Base-by-base conservation (phyloP, 371 early-diverging fungal species). In the Apophysomyces variabilis region DNA sequence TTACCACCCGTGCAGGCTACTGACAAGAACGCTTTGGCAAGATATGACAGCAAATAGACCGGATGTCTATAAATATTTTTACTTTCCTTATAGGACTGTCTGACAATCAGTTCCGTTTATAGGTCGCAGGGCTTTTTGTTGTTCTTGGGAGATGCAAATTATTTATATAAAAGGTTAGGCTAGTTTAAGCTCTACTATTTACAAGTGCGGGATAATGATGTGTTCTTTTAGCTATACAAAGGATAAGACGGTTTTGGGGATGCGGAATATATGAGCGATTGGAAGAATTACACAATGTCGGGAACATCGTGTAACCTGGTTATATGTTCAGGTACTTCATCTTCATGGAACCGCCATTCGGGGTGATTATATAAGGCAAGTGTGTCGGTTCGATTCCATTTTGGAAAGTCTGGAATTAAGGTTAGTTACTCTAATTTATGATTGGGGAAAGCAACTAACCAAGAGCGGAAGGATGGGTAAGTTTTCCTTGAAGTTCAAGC, bases 271-370 rank as follows among this genome's bases (percentile, higher is more conserved):
- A 50, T 21, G 54, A 9, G 11, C 21, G 54, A 21, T 50, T 3
- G 11, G n/a, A 21, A 3, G 21, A 21, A 21, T 50, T 50, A 50
- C 54, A 26, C 21, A 21, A 8, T 50, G 21, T 16, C 54, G 21
- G 54, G 54, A 21, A 50, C 21, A 16, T 21, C 18, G 54, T 50
- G 54, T 50, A 50, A 26, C 5, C 21, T 50, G 21, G 54, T 21
- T 5, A 50, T 50, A 50, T 67, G 57, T 13, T 58, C 65, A 57
- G 75, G 75, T 11, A 74, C 68, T 56, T 73, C 50, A 36, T 71
- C 71, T 43, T 66, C 61, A 13, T 66, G 45, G 50, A 71, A 76
- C 61, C 69, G 70, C 73, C 76, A 73, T 69, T 73, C 77, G 46
- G 71, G 72, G 65, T 73, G 71, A 38, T 62, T 58, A 64, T 73